phyloP scores from a whole-genome alignment of 2,329 filamentous ascomycete genomes.

The Pseudogymnoascus sp. region DNA sequence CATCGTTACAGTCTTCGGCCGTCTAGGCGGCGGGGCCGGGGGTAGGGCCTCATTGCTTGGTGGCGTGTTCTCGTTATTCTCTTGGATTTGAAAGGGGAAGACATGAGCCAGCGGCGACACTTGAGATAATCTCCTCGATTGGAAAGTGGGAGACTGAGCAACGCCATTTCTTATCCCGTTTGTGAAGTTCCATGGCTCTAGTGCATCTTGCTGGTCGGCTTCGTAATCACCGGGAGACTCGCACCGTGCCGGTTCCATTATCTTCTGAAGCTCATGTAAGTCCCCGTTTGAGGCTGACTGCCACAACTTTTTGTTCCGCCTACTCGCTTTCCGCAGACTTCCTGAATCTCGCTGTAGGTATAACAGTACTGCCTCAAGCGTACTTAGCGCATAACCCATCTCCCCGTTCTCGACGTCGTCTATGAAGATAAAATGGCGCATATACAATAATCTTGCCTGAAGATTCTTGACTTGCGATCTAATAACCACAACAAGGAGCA shows the following conservation, averaged over 20 bases:
- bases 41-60: slow-evolving; percentile 27
- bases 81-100: slow-evolving; percentile 74
- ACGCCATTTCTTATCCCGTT: background rate
- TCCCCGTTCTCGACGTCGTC: slow-evolving; percentile 96
- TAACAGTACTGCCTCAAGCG: slow-evolving; percentile 85
- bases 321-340: slow-evolving; percentile 74
- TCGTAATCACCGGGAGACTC: slow-evolving; percentile 33
- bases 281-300: slow-evolving; percentile 74
- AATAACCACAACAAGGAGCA: slow-evolving; percentile 87
- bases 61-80: slow-evolving; percentile 30
- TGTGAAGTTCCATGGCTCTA: background rate
- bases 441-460: slow-evolving; percentile 84
- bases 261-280: slow-evolving; percentile 63
- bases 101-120: slow-evolving; percentile 61
- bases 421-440: slow-evolving; percentile 95
- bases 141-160: background rate
- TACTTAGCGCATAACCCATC: slow-evolving; percentile 91
- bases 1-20: slow-evolving; percentile 65
- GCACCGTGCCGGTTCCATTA: slow-evolving; percentile 62
- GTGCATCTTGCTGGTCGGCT: slow-evolving; percentile 1
- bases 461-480: slow-evolving; percentile 80
- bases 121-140: slow-evolving; percentile 21
- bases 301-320: slow-evolving; percentile 81
- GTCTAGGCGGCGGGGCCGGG: slow-evolving; percentile 34
- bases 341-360: slow-evolving; percentile 80